phyloP scores from a whole-genome alignment of 2,329 filamentous ascomycete species.

The Beauveria medogensis region DNA sequence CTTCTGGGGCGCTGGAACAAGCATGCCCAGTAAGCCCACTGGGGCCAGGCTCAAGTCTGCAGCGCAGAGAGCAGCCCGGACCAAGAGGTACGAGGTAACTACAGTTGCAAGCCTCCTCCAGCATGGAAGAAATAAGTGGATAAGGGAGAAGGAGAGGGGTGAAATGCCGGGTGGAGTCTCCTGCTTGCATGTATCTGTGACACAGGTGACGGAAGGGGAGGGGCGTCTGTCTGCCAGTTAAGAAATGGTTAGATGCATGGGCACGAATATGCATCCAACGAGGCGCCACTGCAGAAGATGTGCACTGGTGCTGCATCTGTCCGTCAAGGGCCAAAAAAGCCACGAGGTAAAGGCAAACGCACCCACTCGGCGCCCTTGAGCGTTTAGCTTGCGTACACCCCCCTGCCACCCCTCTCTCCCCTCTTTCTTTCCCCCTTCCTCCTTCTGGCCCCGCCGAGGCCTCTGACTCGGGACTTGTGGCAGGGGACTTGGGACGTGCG shows the following conservation, averaged over 20 bases:
- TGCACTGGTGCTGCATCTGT: not conserved
- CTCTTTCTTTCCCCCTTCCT: not conserved
- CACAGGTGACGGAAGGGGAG: not conserved
- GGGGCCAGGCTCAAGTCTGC: not conserved
- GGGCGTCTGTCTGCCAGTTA: not conserved
- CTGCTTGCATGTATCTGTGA: not conserved
- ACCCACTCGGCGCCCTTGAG: not conserved
- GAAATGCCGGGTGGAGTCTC: not conserved
- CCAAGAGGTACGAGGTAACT: not conserved
- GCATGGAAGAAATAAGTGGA: not conserved
- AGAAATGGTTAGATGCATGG: not conserved
- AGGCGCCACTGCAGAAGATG: not conserved
- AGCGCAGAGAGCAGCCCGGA: not conserved
- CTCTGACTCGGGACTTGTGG: slow-evolving; percentile 1
- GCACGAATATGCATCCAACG: slow-evolving; percentile 1
- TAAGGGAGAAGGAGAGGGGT: not conserved
- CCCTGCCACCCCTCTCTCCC: not conserved
- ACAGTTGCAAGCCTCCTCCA: not conserved
- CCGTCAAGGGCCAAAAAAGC: not conserved
- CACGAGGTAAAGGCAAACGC: slow-evolving; percentile 6
- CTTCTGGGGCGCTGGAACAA: not conserved
- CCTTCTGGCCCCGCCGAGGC: not conserved
- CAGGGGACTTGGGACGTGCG: not conserved
- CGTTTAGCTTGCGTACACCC: too few species aligned
- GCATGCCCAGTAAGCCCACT: not conserved